These are phyloP conservation scores for Mucor irregularis DNA, from an alignment of 371 early-diverging fungal genomes.

Conservation along the genomic window DNA sequence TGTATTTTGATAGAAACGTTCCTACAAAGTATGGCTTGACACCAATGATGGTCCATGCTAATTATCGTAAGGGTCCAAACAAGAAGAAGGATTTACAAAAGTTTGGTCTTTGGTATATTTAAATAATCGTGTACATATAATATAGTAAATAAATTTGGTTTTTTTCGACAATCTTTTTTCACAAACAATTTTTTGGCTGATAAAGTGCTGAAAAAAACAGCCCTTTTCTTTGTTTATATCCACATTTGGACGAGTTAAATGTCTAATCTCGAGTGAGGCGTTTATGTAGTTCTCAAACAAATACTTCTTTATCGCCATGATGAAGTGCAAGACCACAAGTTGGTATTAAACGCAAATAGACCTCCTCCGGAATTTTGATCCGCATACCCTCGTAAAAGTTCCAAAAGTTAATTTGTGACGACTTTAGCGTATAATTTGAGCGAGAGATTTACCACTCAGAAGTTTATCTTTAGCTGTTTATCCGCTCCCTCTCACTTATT, in stretches of 20 bases:
- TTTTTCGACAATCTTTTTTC: too few species aligned
- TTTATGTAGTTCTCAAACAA: too few species aligned
- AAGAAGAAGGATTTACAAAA: slow-evolving; percentile 50
- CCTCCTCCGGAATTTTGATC: too few species aligned
- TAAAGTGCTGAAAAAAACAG: too few species aligned
- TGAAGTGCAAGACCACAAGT: slow-evolving; percentile 18
- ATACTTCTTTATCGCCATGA: too few species aligned
- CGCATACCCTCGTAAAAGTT: background rate
- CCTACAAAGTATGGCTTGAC: slow-evolving; percentile 39
- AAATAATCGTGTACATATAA: background rate
- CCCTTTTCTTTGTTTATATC: too few species aligned
- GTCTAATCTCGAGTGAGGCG: too few species aligned
- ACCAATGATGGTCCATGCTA: slow-evolving; percentile 53
- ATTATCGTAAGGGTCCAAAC: slow-evolving; percentile 52
- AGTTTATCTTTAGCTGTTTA: slow-evolving; percentile 18
- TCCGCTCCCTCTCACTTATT: slow-evolving; percentile 32
- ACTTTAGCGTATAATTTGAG: slow-evolving; percentile 26
- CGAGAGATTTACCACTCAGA: slow-evolving; percentile 16
- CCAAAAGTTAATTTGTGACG: slow-evolving; percentile 17
- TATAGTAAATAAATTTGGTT: background rate
- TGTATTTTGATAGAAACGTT: slow-evolving; percentile 41
- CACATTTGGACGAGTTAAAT: background rate
- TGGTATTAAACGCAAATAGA: too few species aligned
- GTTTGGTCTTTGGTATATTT: slow-evolving; percentile 48
- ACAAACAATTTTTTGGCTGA: background rate